These are phyloP conservation scores for Ceratocystis ficicola DNA, from an alignment of 2,329 filamentous ascomycete species.

Conservation along the genomic window DNA sequence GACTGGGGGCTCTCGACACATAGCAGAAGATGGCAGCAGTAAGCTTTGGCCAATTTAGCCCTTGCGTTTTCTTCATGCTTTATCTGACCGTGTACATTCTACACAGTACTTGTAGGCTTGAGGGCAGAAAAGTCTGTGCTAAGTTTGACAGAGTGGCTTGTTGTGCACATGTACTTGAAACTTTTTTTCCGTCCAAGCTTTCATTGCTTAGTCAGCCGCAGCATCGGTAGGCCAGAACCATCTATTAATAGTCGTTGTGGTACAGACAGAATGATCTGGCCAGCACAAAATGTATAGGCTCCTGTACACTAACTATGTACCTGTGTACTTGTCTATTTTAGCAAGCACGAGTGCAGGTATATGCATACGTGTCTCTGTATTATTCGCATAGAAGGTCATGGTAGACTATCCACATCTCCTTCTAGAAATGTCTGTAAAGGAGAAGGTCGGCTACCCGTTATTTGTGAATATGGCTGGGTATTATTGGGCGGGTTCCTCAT, in stretches of 20 bases:
- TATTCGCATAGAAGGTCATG: background rate
- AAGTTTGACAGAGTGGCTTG: background rate
- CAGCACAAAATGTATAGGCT: background rate
- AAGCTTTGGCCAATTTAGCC: slow-evolving; percentile 1
- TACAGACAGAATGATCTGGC: background rate
- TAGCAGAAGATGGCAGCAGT: background rate
- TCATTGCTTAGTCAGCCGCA: too few species aligned
- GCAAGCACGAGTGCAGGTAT: background rate
- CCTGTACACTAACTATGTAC: too few species aligned
- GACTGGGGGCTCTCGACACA: background rate
- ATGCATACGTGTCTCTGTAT: background rate
- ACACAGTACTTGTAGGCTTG: background rate
- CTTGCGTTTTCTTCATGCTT: slow-evolving; percentile 4
- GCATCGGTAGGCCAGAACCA: background rate
- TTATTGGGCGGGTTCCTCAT: too few species aligned
- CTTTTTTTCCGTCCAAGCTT: too few species aligned
- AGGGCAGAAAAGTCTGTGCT: background rate
- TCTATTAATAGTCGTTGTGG: background rate
- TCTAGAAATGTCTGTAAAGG: background rate
- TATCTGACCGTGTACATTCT: too few species aligned
- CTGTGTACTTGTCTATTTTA: background rate
- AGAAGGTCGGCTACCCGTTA: too few species aligned
- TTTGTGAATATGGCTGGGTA: too few species aligned
- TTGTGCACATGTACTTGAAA: background rate
- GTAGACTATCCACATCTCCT: background rate